A percentile compares a stretch with the other conserved stretches of the same genome.
phyloP scores from a whole-genome alignment of 352 stramenopile genomes.

The Pythium dissotocum region DNA sequence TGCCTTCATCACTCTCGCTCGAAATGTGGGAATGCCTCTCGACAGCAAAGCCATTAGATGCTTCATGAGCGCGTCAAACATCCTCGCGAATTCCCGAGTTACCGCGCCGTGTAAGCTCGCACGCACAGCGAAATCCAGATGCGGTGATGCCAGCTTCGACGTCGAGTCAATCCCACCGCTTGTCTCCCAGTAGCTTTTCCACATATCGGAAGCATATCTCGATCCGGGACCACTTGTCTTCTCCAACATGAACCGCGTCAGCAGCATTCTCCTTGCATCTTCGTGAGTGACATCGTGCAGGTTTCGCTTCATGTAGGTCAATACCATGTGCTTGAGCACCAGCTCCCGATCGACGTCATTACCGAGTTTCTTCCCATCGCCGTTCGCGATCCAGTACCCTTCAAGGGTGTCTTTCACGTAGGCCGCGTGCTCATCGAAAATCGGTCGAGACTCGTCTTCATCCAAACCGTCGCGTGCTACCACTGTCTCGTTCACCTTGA shows the following conservation, averaged over 20 bases:
- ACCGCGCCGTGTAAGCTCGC: conserved; percentile 52
- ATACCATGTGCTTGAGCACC: conserved; percentile 66
- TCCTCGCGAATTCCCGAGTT: conserved; percentile 57
- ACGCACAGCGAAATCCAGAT: conserved; percentile 43
- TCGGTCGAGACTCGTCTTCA: conserved; percentile 43
- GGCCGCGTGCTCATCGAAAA: conserved; percentile 54
- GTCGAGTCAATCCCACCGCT: conserved; percentile 34
- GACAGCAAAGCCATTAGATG: conserved; percentile 82
- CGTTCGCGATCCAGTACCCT: conserved; percentile 22
- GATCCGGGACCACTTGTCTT: neutral
- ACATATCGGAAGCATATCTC: conserved; percentile 28
- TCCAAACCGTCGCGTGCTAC: conserved; percentile 36
- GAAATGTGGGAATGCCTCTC: conserved; percentile 65
- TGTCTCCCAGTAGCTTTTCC: conserved; percentile 52
- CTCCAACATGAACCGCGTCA: conserved; percentile 56
- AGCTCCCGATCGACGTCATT: conserved; percentile 18
- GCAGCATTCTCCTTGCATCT: conserved; percentile 56
- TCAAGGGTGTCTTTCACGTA: conserved; percentile 23
- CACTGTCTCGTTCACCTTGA: conserved; percentile 57
- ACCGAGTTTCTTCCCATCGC: conserved; percentile 18
- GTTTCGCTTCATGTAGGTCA: conserved; percentile 48
- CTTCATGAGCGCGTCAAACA: conserved; percentile 68
- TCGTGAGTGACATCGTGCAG: conserved; percentile 34
- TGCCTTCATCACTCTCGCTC: conserved; percentile 77
- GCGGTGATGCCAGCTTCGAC: conserved; percentile 49